These are phyloP conservation scores for Sabuloglossum arenarium DNA, from an alignment of 495 filamentous ascomycete species.

Conservation along the genomic window DNA sequence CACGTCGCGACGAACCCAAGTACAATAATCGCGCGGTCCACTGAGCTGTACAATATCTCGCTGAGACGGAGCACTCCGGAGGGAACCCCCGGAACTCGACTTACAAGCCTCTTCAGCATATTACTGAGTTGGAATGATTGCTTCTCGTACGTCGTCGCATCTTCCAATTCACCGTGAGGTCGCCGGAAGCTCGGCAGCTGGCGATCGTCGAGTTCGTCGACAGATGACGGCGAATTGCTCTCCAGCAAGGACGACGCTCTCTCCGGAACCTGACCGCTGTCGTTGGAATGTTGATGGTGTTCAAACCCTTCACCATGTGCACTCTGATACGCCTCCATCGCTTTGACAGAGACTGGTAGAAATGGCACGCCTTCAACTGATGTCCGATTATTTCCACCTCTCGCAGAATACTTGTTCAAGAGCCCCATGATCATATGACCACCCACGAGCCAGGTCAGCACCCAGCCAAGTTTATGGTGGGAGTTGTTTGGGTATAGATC, in stretches of 20 bases:
- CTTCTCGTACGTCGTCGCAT: slow-evolving; percentile 8
- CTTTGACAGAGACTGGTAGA: slow-evolving; percentile 46
- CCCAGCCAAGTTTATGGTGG: slow-evolving; percentile 81
- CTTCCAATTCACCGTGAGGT: slow-evolving; percentile 25
- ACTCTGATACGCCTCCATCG: slow-evolving; percentile 40
- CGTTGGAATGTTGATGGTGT: slow-evolving; percentile 44
- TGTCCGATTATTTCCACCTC: slow-evolving; percentile 12
- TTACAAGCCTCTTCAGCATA: slow-evolving; percentile 36
- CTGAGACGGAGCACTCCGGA: slow-evolving; percentile 33
- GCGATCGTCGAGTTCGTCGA: slow-evolving; percentile 27
- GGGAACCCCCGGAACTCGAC: background rate
- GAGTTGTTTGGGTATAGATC: slow-evolving; percentile 78
- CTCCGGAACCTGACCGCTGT: slow-evolving; percentile 81
- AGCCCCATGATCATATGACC: slow-evolving; percentile 50
- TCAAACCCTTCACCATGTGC: slow-evolving; percentile 22
- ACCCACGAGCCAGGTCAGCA: slow-evolving; percentile 47
- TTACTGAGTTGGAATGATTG: slow-evolving; percentile 15
- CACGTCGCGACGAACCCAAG: slow-evolving; percentile 43
- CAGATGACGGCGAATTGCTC: slow-evolving; percentile 38
- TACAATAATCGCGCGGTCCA: slow-evolving; percentile 41
- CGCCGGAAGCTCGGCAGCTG: slow-evolving; percentile 30
- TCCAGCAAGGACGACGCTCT: slow-evolving; percentile 42
- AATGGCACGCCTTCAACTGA: slow-evolving; percentile 29
- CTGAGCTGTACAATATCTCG: slow-evolving; percentile 33
- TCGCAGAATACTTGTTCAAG: slow-evolving; percentile 21